Evolutionary conservation across 1,284 basidiomycete genomes (phyloP).

Genomic region (Malassezia restricta): DNA sequence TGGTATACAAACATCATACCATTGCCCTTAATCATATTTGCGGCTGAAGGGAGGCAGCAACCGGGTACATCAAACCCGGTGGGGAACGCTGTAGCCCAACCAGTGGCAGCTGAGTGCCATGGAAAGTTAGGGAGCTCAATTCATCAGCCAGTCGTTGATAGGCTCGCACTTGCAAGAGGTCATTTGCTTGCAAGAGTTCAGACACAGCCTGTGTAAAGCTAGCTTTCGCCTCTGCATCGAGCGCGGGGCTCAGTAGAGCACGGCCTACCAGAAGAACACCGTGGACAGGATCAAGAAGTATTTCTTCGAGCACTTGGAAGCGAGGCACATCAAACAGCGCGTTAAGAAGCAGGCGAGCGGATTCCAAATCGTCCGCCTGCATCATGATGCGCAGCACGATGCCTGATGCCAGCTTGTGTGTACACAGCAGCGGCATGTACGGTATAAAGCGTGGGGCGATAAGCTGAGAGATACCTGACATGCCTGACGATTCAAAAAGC

Average conservation of each 20-base stretch:
- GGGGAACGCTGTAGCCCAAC: too few relatives aligned
- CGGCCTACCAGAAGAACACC: constrained; percentile 74
- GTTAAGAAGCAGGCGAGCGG: constrained; percentile 38
- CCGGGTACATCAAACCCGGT: too few relatives aligned
- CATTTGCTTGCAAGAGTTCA: constrained; percentile 25
- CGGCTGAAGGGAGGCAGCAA: too few relatives aligned
- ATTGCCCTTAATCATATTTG: too few relatives aligned
- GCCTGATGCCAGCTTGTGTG: constrained; percentile 89
- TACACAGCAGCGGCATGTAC: constrained; percentile 87
- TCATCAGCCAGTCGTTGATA: constrained; percentile 85
- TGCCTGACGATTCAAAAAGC: constrained; percentile 83
- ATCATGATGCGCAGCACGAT: constrained; percentile 63
- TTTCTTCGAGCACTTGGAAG: constrained; percentile 80
- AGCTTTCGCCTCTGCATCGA: constrained; percentile 60
- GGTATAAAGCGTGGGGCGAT: constrained; percentile 89
- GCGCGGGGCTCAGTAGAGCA: constrained; percentile 54
- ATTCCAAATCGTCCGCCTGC: constrained; percentile 42
- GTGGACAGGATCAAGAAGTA: constrained; percentile 58
- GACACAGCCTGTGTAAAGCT: constrained; percentile 55
- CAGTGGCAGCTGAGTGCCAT: too few relatives aligned
- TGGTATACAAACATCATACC: too few relatives aligned
- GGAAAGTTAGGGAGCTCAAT: constrained; percentile 48
- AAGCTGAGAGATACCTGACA: constrained; percentile 81
- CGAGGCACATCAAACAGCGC: constrained; percentile 52
- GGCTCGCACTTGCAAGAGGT: constrained; percentile 47